phyloP scores from a whole-genome alignment of 2,329 filamentous ascomycete genomes.

The Aspergillus sp. region DNA sequence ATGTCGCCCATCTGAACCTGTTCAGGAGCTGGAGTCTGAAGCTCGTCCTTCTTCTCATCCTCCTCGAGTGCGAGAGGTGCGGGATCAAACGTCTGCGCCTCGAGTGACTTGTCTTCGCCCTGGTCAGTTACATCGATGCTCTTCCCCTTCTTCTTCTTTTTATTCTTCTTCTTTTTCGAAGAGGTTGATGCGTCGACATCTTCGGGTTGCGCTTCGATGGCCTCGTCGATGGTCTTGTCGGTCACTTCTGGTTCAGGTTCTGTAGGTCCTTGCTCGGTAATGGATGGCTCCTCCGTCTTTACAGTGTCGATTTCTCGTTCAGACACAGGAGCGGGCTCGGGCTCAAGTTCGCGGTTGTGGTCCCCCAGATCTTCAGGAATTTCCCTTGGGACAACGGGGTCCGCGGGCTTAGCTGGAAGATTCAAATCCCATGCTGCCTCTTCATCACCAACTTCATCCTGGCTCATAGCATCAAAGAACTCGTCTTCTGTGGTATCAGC shows the following conservation, averaged over 20 bases:
- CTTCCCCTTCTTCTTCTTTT: slow-evolving; percentile 35
- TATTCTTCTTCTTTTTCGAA: slow-evolving; percentile 36
- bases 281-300: neutral
- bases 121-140: slow-evolving; percentile 15
- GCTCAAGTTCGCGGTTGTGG: neutral
- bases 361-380: neutral
- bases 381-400: neutral
- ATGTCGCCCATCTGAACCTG: neutral
- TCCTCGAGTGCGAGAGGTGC: neutral
- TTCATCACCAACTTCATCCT: neutral
- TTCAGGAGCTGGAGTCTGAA: neutral
- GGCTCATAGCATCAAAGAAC: slow-evolving; percentile 5
- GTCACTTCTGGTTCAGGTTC: neutral
- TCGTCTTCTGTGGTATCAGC: slow-evolving; percentile 4
- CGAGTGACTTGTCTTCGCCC: slow-evolving; percentile 12
- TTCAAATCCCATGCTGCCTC: neutral
- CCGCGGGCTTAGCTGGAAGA: neutral
- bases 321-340: neutral
- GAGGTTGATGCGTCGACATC: slow-evolving; percentile 14
- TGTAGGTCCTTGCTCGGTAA: neutral
- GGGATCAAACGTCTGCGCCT: neutral
- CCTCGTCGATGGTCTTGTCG: neutral
- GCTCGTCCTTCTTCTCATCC: neutral
- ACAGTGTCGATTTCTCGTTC: neutral
- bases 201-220: slow-evolving; percentile 4